Base-by-base conservation (phyloP, 495 filamentous ascomycete genomes). In the Paragyromitra xinjiangensis region DNA sequence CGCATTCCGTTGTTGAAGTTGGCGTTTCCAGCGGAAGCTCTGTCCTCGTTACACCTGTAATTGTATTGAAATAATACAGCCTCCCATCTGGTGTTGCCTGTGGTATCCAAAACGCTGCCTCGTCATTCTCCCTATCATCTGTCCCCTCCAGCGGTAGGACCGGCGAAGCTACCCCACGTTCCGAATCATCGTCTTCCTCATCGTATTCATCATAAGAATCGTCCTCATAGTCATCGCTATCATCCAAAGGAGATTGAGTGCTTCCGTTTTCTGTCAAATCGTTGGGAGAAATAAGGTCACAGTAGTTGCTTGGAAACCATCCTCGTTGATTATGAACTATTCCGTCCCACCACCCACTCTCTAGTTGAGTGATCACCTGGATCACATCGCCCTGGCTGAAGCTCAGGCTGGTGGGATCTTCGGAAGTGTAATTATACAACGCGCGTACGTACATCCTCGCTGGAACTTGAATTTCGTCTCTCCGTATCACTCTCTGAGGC, bases 231-330 rank as follows among this genome's bases (percentile, higher is more conserved):
- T 88, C 85, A 81, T 92, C 90, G 29, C 84, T 85, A 39, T 82
- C 82, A 62, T 85, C 82, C 71, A 79, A 69, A 9, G 75, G 66
- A 29, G 73, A 83, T 70, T 80, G 80, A 80, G 83, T 66, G 87
- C 87, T 73, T 86, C 86, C 53, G 85, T 80, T 58, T 87, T 88
- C 51, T 85, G 86, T 34, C 45, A 86, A 82, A 71, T 96, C 92
- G 62, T 92, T 90, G 53, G 89, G 87, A 80, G 90, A 92, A 80
- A 98, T 92, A 51, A 95, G 88, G 67, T 91, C 88, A 85, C 95
- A 98, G 85, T 99, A 99, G 83, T 99, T 99, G 87, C 95, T 98
- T 7, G 95, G 95, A 85, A 99, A 99, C 95, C 95, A 99, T 69
- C 95, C 95, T 78, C 95, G 90, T 71, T 95, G 90, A 58, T 92